Percentiles rank a stretch among this genome's conserved stretches.
Conservation (phyloP, 768 basidiomycete genomes). For the Coprinopsis strossmayeri region DNA sequence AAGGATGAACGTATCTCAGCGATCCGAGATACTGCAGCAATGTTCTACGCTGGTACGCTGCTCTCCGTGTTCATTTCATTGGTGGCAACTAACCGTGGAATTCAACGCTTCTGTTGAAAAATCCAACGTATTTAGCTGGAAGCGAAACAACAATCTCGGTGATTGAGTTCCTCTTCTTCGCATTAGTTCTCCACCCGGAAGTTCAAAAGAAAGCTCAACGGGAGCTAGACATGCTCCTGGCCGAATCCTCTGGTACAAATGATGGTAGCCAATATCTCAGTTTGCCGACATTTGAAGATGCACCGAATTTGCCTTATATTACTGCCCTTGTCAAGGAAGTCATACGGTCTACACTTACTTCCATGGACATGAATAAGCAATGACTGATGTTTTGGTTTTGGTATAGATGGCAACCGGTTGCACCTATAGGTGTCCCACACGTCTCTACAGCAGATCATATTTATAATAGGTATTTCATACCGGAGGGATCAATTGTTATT, state of each 20-base stretch:
- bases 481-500: conserved; percentile 18
- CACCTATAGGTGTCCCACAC: conserved; percentile 30
- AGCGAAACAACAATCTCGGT: conserved; percentile 10
- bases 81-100: background rate
- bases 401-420: conserved; percentile 20
- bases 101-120: background rate
- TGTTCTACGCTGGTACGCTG: conserved; percentile 9
- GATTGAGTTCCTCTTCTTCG: conserved; percentile 11
- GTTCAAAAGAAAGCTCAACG: conserved; percentile 28
- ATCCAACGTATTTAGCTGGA: conserved; percentile 6
- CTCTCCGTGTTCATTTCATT: background rate
- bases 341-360: conserved; percentile 11
- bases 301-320: conserved; percentile 27
- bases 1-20: background rate
- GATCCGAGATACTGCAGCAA: conserved; percentile 10
- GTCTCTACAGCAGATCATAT: conserved; percentile 31
- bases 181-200: conserved; percentile 22
- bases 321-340: conserved; percentile 28
- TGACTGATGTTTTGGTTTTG: background rate
- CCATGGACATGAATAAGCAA: background rate
- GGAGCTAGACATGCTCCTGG: conserved; percentile 26
- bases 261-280: conserved; percentile 13
- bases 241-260: conserved; percentile 10
- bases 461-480: background rate
- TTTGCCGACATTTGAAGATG: conserved; percentile 29